Evolutionary conservation across 1,139 yeast species (phyloP).

Genomic region (Yamadazyma conglobata): DNA sequence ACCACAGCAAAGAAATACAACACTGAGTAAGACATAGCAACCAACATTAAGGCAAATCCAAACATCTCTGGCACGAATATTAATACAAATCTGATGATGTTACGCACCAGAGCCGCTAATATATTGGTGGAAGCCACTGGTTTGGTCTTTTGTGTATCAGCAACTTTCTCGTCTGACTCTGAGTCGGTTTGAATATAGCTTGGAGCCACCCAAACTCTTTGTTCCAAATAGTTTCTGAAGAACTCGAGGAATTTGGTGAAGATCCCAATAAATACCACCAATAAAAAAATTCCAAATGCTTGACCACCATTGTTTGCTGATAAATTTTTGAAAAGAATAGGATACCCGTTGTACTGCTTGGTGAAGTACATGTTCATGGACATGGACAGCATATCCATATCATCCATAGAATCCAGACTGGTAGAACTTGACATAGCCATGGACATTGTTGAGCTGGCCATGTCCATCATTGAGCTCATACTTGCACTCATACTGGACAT

Average conservation of each 20-base stretch:
- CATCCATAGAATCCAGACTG: conserved; percentile 14
- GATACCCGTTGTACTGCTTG: conserved; percentile 46
- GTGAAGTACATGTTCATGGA: conserved; percentile 60
- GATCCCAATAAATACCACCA: conserved; percentile 56
- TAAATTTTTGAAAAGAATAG: conserved; percentile 57
- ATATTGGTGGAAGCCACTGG: conserved; percentile 3
- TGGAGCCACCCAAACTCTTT: conserved; percentile 53
- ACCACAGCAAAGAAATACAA: conserved; percentile 71
- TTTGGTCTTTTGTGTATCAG: conserved; percentile 1
- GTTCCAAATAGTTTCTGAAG: conserved; percentile 59
- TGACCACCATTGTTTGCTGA: conserved; percentile 52
- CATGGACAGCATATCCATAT: conserved; percentile 25
- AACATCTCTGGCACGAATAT: conserved; percentile 62
- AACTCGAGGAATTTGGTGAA: conserved; percentile 58
- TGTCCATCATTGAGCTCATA: conserved; percentile 8
- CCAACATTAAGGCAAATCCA: conserved; percentile 72
- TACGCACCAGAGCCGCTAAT: conserved; percentile 31
- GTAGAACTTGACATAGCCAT: conserved; percentile 14
- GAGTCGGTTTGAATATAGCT: conserved; percentile 16
- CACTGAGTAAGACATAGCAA: conserved; percentile 66
- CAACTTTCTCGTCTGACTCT: conserved; percentile 9
- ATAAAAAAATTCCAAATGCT: conserved; percentile 69
- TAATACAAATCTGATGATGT: conserved; percentile 50
- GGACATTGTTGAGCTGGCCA: conserved; percentile 11
- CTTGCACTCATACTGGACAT: conserved; percentile 5